Conservation (phyloP, 2,329 filamentous ascomycete species). For the Capronia americana region DNA sequence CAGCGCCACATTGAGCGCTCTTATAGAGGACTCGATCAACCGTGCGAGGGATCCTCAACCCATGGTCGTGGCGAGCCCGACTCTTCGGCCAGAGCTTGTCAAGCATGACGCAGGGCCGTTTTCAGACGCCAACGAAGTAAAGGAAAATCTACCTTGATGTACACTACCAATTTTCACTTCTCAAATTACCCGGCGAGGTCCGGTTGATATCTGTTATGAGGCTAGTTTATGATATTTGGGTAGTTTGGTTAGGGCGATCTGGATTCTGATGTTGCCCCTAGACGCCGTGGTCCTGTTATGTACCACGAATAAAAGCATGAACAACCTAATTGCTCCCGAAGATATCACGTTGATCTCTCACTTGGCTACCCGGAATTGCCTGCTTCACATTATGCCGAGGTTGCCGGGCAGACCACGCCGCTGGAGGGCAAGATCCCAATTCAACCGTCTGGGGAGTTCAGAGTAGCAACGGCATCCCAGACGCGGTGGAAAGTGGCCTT, state of each 20-base stretch:
- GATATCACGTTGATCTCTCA: background rate
- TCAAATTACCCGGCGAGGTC: constrained; percentile 8
- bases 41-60: constrained; percentile 34
- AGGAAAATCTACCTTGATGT: constrained; percentile 38
- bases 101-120: constrained; percentile 50
- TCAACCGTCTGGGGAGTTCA: background rate
- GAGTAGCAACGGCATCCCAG: background rate
- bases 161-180: constrained; percentile 21
- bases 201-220: constrained; percentile 20
- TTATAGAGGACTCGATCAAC: constrained; percentile 43
- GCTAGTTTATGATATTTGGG: constrained; percentile 29
- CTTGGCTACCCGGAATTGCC: no score
- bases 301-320: constrained; percentile 20
- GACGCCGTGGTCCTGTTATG: background rate
- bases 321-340: background rate
- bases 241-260: constrained; percentile 20
- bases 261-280: constrained; percentile 13
- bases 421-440: background rate
- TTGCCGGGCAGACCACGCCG: background rate
- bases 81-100: constrained; percentile 39
- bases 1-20: constrained; percentile 44
- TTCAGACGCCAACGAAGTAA: constrained; percentile 53
- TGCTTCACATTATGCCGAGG: background rate
- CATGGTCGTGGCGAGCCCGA: constrained; percentile 25
- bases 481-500: no score